phyloP scores from a whole-genome alignment of 441 rosid genomes.

The Eruca vesicaria region DNA sequence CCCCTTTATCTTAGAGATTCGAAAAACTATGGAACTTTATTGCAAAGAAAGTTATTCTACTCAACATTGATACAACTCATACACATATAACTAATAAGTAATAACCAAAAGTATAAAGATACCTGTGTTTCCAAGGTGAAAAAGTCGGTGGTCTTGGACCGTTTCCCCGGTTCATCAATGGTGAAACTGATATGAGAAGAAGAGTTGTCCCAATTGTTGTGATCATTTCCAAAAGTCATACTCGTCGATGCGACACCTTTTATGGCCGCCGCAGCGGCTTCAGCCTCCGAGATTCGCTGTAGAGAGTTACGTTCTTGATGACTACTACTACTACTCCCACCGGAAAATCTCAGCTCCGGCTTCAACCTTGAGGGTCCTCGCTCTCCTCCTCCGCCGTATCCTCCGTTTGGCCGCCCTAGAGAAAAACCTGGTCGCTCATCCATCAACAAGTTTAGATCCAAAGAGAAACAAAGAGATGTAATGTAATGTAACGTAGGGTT shows the following conservation, averaged over 20 bases:
- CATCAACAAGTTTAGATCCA: slow-evolving; percentile 22
- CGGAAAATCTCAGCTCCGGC: slow-evolving; percentile 79
- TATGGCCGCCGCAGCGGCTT: slow-evolving; percentile 51
- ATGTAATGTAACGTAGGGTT: slow-evolving; percentile 22
- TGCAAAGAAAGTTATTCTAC: not conserved
- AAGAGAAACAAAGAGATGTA: slow-evolving; percentile 2
- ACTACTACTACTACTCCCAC: slow-evolving; percentile 25
- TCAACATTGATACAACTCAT: not conserved
- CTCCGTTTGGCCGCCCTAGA: slow-evolving; percentile 55
- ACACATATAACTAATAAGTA: not conserved
- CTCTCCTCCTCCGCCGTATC: slow-evolving; percentile 43
- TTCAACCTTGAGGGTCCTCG: slow-evolving; percentile 54
- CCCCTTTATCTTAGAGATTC: not conserved
- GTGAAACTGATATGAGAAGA: slow-evolving; percentile 38
- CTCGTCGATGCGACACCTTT: slow-evolving; percentile 47
- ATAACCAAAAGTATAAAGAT: not conserved
- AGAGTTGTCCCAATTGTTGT: slow-evolving; percentile 65
- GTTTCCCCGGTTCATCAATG: slow-evolving; percentile 35
- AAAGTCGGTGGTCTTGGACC: slow-evolving; percentile 62
- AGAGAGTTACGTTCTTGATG: slow-evolving; percentile 55
- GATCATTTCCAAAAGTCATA: slow-evolving; percentile 55
- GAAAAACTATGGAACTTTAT: not conserved
- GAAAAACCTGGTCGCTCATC: slow-evolving; percentile 56
- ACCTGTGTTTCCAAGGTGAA: slow-evolving; percentile 42
- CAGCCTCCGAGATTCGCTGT: slow-evolving; percentile 73